Evolutionary conservation across 805 yeast genomes (phyloP), one percentile per base, ranked within the genome.

Genomic region (Trichomonascus vanleenenianus): DNA sequence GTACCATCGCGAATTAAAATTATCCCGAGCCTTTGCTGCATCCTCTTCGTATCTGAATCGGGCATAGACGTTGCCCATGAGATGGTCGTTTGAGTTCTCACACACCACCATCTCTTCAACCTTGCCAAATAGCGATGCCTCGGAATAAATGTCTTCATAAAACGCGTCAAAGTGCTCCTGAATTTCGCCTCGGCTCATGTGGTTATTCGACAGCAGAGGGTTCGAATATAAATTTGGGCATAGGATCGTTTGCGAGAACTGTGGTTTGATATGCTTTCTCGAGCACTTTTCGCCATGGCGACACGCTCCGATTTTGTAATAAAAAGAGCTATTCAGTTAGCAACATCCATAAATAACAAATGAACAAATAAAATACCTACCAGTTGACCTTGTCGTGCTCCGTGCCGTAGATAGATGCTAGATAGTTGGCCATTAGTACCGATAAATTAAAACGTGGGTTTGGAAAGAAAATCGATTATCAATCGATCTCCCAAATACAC

Each of bases 271-370:
- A 61, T 88, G 72, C 46, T 73, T 73, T 56, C 91, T 70, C 7
- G 87, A 79, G 57, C 97, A 89, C 55, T 81, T 82, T 48, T 81
- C 88, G 0, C 96, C 96, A 61, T 89, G 96, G 49, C 96, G 72
- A 57, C 97, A 89, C 0, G 96, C 94, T 0, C 97, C 97, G 27
- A 87, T 85, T 60, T 83, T 85, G 50, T 74, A 70, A 59, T 80
- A 87, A 59, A 88, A 88, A 8, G 60, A 50, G 43, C 56, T 51
- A 33, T 19, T 46, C 39, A 39, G 42, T 45, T 48, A 16, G 7
- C 22, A n/a, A 32, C 14, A 19, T 8, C 25, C 22, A 14, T 18
- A 20, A 18, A 46, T 6, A 11, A 19, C n/a, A 25, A 12, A 31
- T 19, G 33, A 27, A 19, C 12, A 20, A 7, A 30, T 5, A 10